A percentile compares a stretch with the other conserved stretches of the same genome.
Conservation (phyloP, 208 protist genomes). For the Trypanosoma cruzi region DNA sequence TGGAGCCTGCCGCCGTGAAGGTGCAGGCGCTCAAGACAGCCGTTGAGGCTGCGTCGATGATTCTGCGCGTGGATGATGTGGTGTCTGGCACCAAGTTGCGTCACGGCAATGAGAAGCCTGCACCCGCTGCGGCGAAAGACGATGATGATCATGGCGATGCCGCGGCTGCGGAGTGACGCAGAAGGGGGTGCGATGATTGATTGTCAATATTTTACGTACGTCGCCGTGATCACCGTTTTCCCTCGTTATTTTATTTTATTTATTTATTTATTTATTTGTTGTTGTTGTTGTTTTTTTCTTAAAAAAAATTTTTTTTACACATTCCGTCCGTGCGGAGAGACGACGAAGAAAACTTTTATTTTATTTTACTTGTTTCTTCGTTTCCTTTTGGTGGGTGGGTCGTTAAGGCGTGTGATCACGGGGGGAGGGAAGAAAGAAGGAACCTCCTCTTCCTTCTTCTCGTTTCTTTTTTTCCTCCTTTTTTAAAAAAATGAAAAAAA, state of each 20-base stretch:
- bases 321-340: too few species aligned
- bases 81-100: slow-evolving; percentile 95
- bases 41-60: slow-evolving; percentile 98
- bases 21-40: slow-evolving; percentile 98
- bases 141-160: slow-evolving; percentile 62
- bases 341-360: too few species aligned
- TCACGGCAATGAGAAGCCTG: slow-evolving; percentile 48
- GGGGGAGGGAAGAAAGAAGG: too few species aligned
- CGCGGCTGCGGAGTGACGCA: slow-evolving; percentile 21
- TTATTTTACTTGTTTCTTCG: too few species aligned
- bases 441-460: background rate
- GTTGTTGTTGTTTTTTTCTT: background rate
- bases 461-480: background rate
- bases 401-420: too few species aligned
- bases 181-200: background rate
- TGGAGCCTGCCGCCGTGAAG: slow-evolving; percentile 99
- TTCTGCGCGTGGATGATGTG: slow-evolving; percentile 99
- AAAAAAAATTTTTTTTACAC: background rate
- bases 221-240: background rate
- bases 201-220: too few species aligned
- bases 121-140: slow-evolving; percentile 44
- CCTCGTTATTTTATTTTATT: too few species aligned
- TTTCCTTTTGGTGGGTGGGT: too few species aligned
- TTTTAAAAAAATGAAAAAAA: background rate
- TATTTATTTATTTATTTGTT: too few species aligned